These are phyloP conservation scores for Peronosclerospora sorghi DNA, from an alignment of 352 stramenopile genomes.

Conservation along the genomic window DNA sequence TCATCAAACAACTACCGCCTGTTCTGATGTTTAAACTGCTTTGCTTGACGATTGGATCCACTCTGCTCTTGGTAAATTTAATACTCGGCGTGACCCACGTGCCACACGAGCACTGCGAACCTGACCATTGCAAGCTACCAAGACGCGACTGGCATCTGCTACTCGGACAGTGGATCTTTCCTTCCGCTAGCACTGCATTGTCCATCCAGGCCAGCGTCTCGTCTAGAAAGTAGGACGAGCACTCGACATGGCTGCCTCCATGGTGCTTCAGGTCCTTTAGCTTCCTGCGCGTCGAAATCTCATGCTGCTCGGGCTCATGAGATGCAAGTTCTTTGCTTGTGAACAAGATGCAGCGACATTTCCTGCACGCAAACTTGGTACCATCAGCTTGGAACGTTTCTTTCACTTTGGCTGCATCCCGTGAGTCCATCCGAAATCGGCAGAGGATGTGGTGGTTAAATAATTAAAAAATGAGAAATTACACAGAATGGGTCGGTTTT, in stretches of 20 bases:
- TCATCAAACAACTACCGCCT: too few relatives aligned
- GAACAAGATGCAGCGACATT: conserved; percentile 61
- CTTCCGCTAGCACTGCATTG: conserved; percentile 38
- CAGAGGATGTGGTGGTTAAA: too few relatives aligned
- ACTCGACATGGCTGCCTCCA: conserved; percentile 22
- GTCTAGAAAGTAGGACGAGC: conserved; percentile 64
- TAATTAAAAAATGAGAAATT: too few relatives aligned
- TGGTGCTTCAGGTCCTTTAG: conserved; percentile 63
- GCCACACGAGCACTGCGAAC: conserved; percentile 71
- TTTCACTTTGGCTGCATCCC: too few relatives aligned
- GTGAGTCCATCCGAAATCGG: too few relatives aligned
- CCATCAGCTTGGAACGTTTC: too few relatives aligned
- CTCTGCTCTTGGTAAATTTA: conserved; percentile 72
- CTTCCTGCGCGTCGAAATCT: conserved; percentile 54
- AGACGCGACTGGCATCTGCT: conserved; percentile 60
- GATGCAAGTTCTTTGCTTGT: conserved; percentile 40
- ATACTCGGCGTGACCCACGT: conserved; percentile 79
- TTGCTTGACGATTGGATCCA: conserved; percentile 38
- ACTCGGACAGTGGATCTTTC: conserved; percentile 63
- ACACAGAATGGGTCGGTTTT: too few relatives aligned
- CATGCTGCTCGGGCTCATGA: conserved; percentile 51
- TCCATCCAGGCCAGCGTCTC: conserved; percentile 70
- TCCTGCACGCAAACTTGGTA: conserved; percentile 51
- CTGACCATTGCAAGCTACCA: conserved; percentile 63
- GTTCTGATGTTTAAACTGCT: too few relatives aligned